Evolutionary conservation across 23 red algal genomes (phyloP).

Genomic region (Chondrus crispus): DNA sequence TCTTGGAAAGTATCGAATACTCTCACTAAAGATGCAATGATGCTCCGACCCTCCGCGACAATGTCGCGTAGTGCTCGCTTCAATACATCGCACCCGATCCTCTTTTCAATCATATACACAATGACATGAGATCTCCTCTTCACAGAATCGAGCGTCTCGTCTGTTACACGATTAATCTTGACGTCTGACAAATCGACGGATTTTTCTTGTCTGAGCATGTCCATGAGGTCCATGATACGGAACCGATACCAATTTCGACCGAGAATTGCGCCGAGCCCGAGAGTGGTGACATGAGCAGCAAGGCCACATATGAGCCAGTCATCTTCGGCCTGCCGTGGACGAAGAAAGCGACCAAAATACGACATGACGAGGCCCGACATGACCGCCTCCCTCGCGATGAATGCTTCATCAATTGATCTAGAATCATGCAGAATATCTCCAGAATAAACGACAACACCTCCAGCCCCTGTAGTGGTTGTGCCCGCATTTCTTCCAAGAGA

Average conservation of each 20-base stretch:
- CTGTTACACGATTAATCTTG: slow-evolving; percentile 39
- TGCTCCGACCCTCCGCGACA: slow-evolving; percentile 41
- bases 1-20: no score
- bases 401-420: slow-evolving; percentile 79
- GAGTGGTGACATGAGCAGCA: slow-evolving; percentile 62
- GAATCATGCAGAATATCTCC: slow-evolving; percentile 50
- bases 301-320: slow-evolving; percentile 80
- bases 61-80: slow-evolving; percentile 66
- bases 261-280: slow-evolving; percentile 59
- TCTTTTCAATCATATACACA: slow-evolving; percentile 63
- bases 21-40: slow-evolving; percentile 3
- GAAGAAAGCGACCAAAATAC: slow-evolving; percentile 62
- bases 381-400: slow-evolving; percentile 52
- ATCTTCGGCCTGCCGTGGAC: slow-evolving; percentile 56
- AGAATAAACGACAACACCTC: slow-evolving; percentile 69
- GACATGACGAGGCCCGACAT: slow-evolving; percentile 52
- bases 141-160: background rate
- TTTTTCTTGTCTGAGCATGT: slow-evolving; percentile 34
- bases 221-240: slow-evolving; percentile 47
- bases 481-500: slow-evolving; percentile 25
- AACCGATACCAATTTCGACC: slow-evolving; percentile 88
- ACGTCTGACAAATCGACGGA: slow-evolving; percentile 41
- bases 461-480: slow-evolving; percentile 47
- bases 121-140: slow-evolving; percentile 50
- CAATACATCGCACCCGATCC: slow-evolving; percentile 62